phyloP scores from a whole-genome alignment of 1,139 yeast species.

The Saccharomyces uvarum region DNA sequence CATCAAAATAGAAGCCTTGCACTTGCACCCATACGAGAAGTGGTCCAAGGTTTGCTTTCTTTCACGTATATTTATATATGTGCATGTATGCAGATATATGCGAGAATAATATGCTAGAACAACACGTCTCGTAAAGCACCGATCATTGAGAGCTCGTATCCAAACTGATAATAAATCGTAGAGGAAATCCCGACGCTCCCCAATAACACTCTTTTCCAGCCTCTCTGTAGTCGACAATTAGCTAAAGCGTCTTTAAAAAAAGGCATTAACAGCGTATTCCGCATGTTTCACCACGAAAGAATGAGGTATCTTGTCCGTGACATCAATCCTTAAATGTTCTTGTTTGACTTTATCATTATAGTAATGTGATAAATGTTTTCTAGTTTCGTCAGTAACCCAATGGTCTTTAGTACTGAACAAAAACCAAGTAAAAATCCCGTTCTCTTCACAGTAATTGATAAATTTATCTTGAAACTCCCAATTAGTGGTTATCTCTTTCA shows the following conservation, averaged over 20 bases:
- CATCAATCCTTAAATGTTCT: conserved; percentile 9
- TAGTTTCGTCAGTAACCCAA: conserved; percentile 50
- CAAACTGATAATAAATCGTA: no score
- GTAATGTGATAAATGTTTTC: conserved; percentile 38
- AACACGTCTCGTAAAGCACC: neutral
- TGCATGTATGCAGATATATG: neutral
- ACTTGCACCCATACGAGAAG: neutral
- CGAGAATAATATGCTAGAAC: neutral
- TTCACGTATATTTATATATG: neutral
- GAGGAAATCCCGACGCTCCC: neutral
- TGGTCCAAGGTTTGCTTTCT: neutral
- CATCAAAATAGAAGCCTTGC: neutral
- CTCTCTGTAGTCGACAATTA: no score
- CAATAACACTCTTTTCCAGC: neutral
- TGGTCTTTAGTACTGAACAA: conserved; percentile 50
- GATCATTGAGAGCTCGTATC: neutral
- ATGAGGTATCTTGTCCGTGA: conserved; percentile 16
- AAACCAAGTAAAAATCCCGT: conserved; percentile 40
- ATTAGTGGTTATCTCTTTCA: conserved; percentile 38
- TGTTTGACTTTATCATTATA: conserved; percentile 28
- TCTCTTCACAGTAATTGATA: conserved; percentile 40
- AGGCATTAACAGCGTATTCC: conserved; percentile 13
- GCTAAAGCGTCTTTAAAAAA: conserved; percentile 7
- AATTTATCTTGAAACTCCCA: conserved; percentile 33
- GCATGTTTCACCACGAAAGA: conserved; percentile 20